Evolutionary conservation across 2,329 filamentous ascomycete genomes (phyloP).

Genomic region (Bipolaris oryzae): DNA sequence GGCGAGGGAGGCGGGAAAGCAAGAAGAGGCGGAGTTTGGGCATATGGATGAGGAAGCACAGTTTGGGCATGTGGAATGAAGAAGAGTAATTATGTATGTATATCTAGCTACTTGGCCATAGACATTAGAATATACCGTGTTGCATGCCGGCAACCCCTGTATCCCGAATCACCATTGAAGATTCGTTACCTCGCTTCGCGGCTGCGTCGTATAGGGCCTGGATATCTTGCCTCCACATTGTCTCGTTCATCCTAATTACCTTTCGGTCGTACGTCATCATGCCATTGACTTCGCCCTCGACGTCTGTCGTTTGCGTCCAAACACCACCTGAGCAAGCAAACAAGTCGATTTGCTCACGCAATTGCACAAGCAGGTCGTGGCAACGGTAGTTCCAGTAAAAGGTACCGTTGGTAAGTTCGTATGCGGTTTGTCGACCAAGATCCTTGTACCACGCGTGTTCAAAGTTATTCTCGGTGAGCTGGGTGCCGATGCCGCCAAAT

Average conservation of each 20-base stretch:
- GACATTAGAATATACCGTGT: background rate
- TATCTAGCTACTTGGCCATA: background rate
- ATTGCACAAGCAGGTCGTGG: constrained; percentile 57
- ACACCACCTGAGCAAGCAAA: constrained; percentile 71
- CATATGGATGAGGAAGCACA: no score
- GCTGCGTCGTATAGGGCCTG: constrained; percentile 63
- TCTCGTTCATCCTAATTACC: constrained; percentile 61
- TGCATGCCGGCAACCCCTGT: background rate
- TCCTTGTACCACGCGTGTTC: constrained; percentile 70
- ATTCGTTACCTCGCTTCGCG: constrained; percentile 14
- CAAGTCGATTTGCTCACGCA: constrained; percentile 57
- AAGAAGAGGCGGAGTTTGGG: background rate
- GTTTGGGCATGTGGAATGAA: no score
- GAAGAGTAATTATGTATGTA: no score
- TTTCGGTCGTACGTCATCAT: constrained; percentile 72
- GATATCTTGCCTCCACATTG: constrained; percentile 67
- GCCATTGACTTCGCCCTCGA: constrained; percentile 76
- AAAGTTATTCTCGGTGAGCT: constrained; percentile 56
- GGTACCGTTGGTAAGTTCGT: constrained; percentile 66
- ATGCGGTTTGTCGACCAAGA: constrained; percentile 64
- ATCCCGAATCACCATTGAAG: background rate
- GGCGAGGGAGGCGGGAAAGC: background rate
- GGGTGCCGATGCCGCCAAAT: constrained; percentile 72
- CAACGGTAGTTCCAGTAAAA: constrained; percentile 71
- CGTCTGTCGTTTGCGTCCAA: constrained; percentile 76